A percentile compares a stretch with the other conserved stretches of the same genome.
Evolutionary conservation across 345 rosid genomes (phyloP).

Genomic region (Salix purpurea): DNA sequence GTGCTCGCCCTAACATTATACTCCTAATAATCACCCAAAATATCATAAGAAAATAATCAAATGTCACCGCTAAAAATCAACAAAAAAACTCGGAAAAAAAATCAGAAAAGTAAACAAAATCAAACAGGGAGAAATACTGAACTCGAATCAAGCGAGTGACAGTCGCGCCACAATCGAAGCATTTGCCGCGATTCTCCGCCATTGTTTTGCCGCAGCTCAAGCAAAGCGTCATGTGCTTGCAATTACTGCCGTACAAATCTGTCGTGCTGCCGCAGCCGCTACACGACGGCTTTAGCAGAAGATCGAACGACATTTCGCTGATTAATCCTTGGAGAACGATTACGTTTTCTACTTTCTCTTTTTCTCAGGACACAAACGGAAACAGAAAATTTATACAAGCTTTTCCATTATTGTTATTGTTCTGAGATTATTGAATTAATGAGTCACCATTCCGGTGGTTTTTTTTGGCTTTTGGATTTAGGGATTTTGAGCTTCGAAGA

Average conservation of each 20-base stretch:
- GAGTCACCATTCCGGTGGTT: too few relatives aligned
- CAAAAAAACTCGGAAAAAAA: neutral
- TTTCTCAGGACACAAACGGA: too few relatives aligned
- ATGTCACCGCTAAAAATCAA: slow-evolving; percentile 39
- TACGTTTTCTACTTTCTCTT: neutral
- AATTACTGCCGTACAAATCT: slow-evolving; percentile 81
- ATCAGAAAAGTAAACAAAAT: too few relatives aligned
- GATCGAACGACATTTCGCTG: slow-evolving; percentile 60
- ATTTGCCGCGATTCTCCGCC: slow-evolving; percentile 73
- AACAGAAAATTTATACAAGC: too few relatives aligned
- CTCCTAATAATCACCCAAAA: slow-evolving; percentile 40
- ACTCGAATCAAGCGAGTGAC: slow-evolving; percentile 85
- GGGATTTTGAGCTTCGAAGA: too few relatives aligned
- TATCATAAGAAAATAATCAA: neutral
- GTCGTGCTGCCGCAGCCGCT: slow-evolving; percentile 64
- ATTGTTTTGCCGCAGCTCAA: slow-evolving; percentile 80
- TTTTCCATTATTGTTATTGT: too few relatives aligned
- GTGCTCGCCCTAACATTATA: slow-evolving; percentile 70
- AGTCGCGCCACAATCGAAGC: slow-evolving; percentile 71
- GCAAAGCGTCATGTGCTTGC: slow-evolving; percentile 95
- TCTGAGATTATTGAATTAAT: too few relatives aligned
- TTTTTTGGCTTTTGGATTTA: too few relatives aligned
- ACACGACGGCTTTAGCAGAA: slow-evolving; percentile 67
- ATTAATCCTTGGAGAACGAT: neutral
- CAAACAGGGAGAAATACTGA: neutral